phyloP scores from a whole-genome alignment of 2,329 filamentous ascomycete species.

The Aspergillus fischeri region DNA sequence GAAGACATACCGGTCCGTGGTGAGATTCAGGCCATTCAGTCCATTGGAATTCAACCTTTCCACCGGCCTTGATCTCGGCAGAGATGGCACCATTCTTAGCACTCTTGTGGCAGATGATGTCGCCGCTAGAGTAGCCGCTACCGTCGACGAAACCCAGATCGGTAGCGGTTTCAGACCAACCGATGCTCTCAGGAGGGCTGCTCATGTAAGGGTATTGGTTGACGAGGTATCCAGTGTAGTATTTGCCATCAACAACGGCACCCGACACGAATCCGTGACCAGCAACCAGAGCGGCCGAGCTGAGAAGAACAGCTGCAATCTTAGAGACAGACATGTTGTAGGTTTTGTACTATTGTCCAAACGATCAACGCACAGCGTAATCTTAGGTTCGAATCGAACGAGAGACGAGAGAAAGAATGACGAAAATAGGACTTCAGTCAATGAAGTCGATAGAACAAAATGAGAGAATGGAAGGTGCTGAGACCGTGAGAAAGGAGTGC shows the following conservation, averaged over 20 bases:
- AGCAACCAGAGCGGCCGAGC: slow-evolving; percentile 33
- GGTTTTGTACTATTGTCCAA: slow-evolving; percentile 7
- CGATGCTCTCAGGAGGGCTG: slow-evolving; percentile 44
- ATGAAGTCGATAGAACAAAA: slow-evolving; percentile 28
- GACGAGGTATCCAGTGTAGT: slow-evolving; percentile 41
- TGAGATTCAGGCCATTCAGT: slow-evolving; percentile 62
- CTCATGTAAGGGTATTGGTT: slow-evolving; percentile 30
- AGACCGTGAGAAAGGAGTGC: slow-evolving; percentile 29
- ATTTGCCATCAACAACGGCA: slow-evolving; percentile 32
- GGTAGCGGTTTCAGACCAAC: slow-evolving; percentile 51
- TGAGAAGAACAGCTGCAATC: slow-evolving; percentile 30
- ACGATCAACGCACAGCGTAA: slow-evolving; percentile 31
- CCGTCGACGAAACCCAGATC: slow-evolving; percentile 54
- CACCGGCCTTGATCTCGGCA: slow-evolving; percentile 59
- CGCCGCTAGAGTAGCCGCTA: slow-evolving; percentile 42
- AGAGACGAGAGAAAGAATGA: slow-evolving; percentile 23
- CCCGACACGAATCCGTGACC: slow-evolving; percentile 38
- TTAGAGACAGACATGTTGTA: slow-evolving; percentile 32
- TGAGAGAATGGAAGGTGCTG: slow-evolving; percentile 26
- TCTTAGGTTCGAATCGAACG: slow-evolving; percentile 15
- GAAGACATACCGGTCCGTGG: slow-evolving; percentile 47
- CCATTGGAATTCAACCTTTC: slow-evolving; percentile 58
- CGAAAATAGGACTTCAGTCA: slow-evolving; percentile 32
- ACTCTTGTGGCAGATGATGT: slow-evolving; percentile 61
- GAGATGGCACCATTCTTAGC: slow-evolving; percentile 50